Conservation (phyloP, 805 yeast species). For the Kodamaea sagamina region DNA sequence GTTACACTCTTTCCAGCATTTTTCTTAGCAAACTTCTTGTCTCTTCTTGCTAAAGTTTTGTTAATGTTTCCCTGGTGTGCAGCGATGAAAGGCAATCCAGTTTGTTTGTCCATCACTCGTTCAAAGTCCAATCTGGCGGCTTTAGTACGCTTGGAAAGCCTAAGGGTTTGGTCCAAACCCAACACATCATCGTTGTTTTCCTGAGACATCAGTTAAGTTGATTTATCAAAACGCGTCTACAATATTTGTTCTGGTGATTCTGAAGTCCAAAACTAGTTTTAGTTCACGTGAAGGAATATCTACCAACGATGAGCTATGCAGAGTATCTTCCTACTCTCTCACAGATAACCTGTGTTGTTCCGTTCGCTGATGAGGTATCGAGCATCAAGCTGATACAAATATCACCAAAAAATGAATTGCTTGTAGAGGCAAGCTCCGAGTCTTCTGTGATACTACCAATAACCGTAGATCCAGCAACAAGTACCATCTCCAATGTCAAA, state of each 20-base stretch:
- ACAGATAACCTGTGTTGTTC: constrained; percentile 10
- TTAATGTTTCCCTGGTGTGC: constrained; percentile 32
- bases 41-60: constrained; percentile 30
- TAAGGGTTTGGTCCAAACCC: constrained; percentile 40
- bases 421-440: neutral
- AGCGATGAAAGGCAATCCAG: constrained; percentile 37
- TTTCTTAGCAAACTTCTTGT: constrained; percentile 22
- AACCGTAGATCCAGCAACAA: neutral
- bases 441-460: constrained; percentile 5
- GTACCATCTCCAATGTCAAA: constrained; percentile 8
- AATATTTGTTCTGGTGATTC: no score
- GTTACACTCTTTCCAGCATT: constrained; percentile 12
- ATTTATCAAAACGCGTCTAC: constrained; percentile 1
- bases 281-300: neutral
- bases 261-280: no score
- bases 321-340: constrained; percentile 12
- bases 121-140: constrained; percentile 42
- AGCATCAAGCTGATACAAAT: constrained; percentile 5
- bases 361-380: constrained; percentile 5
- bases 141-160: constrained; percentile 33
- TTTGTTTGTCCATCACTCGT: constrained; percentile 33
- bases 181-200: constrained; percentile 25
- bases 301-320: neutral
- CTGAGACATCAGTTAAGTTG: neutral
- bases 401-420: constrained; percentile 1